phyloP scores from a whole-genome alignment of 495 filamentous ascomycete species.

The Penicillium tannophilum region DNA sequence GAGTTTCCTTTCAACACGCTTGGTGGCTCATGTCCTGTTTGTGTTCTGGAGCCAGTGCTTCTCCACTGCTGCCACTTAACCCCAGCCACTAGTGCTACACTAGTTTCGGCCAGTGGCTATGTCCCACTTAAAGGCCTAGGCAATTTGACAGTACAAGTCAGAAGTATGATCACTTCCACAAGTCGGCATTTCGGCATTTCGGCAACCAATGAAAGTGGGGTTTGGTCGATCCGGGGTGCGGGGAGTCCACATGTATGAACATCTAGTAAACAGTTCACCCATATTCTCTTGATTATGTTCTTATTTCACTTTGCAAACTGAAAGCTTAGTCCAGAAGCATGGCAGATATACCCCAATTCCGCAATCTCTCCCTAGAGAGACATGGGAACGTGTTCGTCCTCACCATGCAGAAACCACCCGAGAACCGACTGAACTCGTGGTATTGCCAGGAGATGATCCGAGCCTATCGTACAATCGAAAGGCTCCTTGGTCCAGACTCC shows the following conservation, averaged over 20 bases:
- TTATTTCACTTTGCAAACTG: no score
- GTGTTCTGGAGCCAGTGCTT: no score
- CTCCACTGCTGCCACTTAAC: no score
- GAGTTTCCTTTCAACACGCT: no score
- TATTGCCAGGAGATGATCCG: constrained; percentile 53
- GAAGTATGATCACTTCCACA: not conserved
- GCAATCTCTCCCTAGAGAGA: constrained; percentile 31
- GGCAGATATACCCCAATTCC: constrained; percentile 29
- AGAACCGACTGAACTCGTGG: constrained; percentile 49
- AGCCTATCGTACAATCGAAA: constrained; percentile 46
- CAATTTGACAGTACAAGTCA: no score
- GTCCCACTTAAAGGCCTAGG: no score
- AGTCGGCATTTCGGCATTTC: constrained; percentile 26
- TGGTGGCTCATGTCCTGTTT: no score
- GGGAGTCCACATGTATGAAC: constrained; percentile 11
- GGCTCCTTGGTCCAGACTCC: constrained; percentile 37
- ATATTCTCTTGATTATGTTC: not conserved
- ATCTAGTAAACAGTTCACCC: not conserved
- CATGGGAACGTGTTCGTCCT: constrained; percentile 49
- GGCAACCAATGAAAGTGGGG: constrained; percentile 12
- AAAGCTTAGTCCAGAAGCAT: constrained; percentile 4
- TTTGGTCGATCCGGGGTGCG: constrained; percentile 18
- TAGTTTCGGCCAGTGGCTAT: no score
- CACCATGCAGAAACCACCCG: constrained; percentile 51
- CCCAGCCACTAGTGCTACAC: no score